These are phyloP conservation scores for Nepenthes alata DNA, from an alignment of 179 eudicot genomes.

Conservation along the genomic window DNA sequence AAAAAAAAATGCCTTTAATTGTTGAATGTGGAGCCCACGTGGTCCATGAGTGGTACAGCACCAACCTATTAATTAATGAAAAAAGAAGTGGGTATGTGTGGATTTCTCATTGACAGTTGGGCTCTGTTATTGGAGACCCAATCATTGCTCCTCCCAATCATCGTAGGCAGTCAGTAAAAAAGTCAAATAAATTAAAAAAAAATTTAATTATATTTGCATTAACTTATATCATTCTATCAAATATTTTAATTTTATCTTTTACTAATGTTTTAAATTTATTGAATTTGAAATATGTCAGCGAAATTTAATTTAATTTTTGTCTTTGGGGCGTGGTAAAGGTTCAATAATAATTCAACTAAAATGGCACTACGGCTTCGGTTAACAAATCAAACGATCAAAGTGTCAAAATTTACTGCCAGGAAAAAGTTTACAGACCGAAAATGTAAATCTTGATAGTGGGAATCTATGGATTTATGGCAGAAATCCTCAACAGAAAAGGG, in stretches of 20 bases:
- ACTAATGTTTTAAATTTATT: too few species aligned
- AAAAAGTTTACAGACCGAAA: too few species aligned
- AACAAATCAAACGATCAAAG: background rate
- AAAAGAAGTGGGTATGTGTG: slow-evolving; percentile 14
- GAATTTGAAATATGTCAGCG: too few species aligned
- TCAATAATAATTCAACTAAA: too few species aligned
- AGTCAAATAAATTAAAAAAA: background rate
- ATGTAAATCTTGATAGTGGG: too few species aligned
- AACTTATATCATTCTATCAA: background rate
- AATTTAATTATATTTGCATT: background rate
- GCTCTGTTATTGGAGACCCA: slow-evolving; percentile 17
- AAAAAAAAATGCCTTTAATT: too few species aligned
- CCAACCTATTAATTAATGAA: slow-evolving; percentile 15
- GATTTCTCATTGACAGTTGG: slow-evolving; percentile 16
- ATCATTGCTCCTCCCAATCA: slow-evolving; percentile 25
- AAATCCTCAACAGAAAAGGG: background rate
- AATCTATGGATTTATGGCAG: too few species aligned
- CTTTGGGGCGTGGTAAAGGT: too few species aligned
- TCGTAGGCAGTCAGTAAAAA: slow-evolving; percentile 3
- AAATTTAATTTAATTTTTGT: too few species aligned
- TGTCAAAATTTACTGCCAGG: too few species aligned
- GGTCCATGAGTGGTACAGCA: slow-evolving; percentile 15
- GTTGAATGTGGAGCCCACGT: background rate
- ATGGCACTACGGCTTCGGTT: background rate
- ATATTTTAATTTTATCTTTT: too few species aligned